Evolutionary conservation across 2,329 filamentous ascomycete genomes (phyloP).

Genomic region (Fusarium sterilihyphosum): DNA sequence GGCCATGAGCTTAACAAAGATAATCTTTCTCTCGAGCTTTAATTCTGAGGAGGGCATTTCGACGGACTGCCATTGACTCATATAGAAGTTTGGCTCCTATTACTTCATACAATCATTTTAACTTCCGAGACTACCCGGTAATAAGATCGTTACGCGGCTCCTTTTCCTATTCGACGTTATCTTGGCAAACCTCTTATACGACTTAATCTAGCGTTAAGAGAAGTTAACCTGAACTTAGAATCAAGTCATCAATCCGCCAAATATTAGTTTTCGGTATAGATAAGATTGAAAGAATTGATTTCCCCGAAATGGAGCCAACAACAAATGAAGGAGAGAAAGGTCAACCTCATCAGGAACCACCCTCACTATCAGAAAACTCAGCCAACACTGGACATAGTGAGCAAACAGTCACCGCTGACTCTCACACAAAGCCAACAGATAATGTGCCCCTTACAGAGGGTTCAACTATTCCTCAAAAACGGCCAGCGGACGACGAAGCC

Average conservation of each 20-base stretch:
- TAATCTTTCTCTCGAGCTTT: neutral
- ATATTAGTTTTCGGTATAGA: neutral
- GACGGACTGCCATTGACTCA: neutral
- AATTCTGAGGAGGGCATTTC: neutral
- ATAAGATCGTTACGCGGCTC: neutral
- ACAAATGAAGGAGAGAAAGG: neutral
- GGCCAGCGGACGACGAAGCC: slow-evolving; percentile 7
- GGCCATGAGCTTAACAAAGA: slow-evolving; percentile 2
- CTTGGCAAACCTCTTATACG: neutral
- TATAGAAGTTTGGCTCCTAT: neutral
- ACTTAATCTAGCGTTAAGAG: neutral
- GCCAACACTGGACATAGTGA: neutral
- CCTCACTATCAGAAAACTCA: neutral
- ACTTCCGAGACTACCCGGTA: no score
- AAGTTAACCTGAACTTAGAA: neutral
- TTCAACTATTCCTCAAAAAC: slow-evolving; percentile 1
- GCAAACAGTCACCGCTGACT: neutral
- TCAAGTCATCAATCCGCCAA: neutral
- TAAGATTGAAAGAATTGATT: neutral
- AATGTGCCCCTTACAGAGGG: neutral
- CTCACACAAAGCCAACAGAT: neutral
- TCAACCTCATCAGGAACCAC: neutral
- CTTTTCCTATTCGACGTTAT: neutral
- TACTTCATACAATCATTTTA: fast-evolving
- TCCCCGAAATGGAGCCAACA: neutral